Base-by-base conservation (phyloP, 805 yeast species). In the Pichia californica region DNA sequence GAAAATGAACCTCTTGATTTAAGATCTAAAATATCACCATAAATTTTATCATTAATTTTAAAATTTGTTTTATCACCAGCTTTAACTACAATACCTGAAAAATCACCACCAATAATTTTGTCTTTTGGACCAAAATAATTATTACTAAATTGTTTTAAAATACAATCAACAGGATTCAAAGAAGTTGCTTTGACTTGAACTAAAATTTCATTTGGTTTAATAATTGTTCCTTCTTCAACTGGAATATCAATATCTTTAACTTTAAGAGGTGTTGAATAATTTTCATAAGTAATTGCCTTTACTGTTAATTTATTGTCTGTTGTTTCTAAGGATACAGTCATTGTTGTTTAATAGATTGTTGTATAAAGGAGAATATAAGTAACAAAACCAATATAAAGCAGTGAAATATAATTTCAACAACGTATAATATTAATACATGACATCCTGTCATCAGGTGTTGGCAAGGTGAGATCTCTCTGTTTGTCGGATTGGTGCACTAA, bases 1-100 rank as follows among this genome's bases (percentile, higher is more conserved):
- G 68, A 48, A 15, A 70, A 51, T 1, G 82, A 51, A 27, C 81
- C 82, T 18, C 36, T 29, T 9, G 11, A 23, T 8, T 23, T 16
- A 9, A 49, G 14, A 9, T 31, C 2, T 2, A 47, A 11, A n/a
- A 36, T 10, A 21, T 39, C 31, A 28, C 60, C 59, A 32, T 40
- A 50, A 14, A 57, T 43, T 27, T 33, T 43, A 39, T 56, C 62
- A 21, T 58, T 58, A 15, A 34, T 47, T 34, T 44, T 35, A 15
- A 36, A 52, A 19, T 19, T 43, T 1, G 49, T 38, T 7, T 49
- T 35, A 1, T 47, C 16, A 14, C 62, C 61, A 13, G 51, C 45
- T 29, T 53, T 47, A 3, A 52, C 29, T 7, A 58, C 47, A 9
- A 37, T 37, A 38, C 61, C 62, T 2, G 57, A n/a, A 41, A 50